These are phyloP conservation scores for Lunasporangiospora selenospora DNA, from an alignment of 192 early-diverging fungal genomes.

Conservation along the genomic window DNA sequence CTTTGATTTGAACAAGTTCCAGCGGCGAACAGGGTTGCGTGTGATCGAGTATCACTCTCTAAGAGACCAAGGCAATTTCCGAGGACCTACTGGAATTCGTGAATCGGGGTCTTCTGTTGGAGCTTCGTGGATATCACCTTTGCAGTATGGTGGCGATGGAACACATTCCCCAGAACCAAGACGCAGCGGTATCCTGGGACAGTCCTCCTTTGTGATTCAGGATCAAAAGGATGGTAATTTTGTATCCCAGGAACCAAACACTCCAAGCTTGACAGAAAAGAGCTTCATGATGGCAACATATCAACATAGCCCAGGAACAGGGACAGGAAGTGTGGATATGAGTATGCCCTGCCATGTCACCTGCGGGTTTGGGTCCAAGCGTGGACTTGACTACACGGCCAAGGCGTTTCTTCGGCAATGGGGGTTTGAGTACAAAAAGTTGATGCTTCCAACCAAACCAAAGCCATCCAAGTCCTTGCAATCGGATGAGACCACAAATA, in stretches of 20 bases:
- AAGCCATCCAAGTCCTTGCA: no score
- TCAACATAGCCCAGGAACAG: conserved; percentile 6
- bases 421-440: conserved; percentile 11
- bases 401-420: conserved; percentile 8
- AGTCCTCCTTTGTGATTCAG: no score
- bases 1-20: conserved; percentile 9
- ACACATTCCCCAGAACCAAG: no score
- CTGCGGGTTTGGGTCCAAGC: conserved; percentile 8
- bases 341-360: conserved; percentile 11
- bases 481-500: no score
- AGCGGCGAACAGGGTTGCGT: background rate
- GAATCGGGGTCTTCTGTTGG: conserved; percentile 3
- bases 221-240: no score
- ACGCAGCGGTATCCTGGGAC: no score
- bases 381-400: conserved; percentile 8
- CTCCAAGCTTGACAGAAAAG: no score
- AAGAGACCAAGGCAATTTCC: background rate
- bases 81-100: conserved; percentile 4
- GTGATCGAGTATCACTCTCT: conserved; percentile 8
- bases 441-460: background rate
- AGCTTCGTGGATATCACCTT: background rate
- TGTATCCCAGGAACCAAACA: no score
- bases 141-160: no score
- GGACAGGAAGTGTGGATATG: background rate
- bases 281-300: background rate